phyloP scores from a whole-genome alignment of 2,329 filamentous ascomycete species.

The Nigrograna mackinnonii region DNA sequence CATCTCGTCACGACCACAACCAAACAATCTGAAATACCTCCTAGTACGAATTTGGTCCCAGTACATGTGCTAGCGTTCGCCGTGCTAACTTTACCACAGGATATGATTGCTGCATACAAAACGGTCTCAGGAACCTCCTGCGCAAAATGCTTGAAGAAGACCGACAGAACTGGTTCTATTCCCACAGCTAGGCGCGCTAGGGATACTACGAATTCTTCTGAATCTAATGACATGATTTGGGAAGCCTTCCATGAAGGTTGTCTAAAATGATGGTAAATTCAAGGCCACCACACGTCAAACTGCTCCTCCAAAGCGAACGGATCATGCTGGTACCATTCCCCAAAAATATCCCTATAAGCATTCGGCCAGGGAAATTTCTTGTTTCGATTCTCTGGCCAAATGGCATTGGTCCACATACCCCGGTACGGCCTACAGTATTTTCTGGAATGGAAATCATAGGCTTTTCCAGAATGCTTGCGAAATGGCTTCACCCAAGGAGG shows the following conservation, averaged over 20 bases:
- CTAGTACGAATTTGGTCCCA: constrained; percentile 25
- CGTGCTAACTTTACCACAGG: constrained; percentile 18
- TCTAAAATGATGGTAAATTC: constrained; percentile 12
- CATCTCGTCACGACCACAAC: constrained; percentile 31
- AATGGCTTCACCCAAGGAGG: constrained; percentile 9
- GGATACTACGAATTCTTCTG: constrained; percentile 18
- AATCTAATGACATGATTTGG: constrained; percentile 26
- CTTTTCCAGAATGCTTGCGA: constrained; percentile 6
- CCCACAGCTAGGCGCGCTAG: constrained; percentile 37
- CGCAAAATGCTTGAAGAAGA: constrained; percentile 33
- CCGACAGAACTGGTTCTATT: constrained; percentile 26
- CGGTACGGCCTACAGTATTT: constrained; percentile 30
- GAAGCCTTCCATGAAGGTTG: constrained; percentile 42
- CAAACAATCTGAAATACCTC: constrained; percentile 34
- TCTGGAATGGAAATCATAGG: constrained; percentile 41
- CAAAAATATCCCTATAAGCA: constrained; percentile 26
- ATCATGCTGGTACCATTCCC: constrained; percentile 29
- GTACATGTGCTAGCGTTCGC: background rate
- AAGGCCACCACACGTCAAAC: background rate
- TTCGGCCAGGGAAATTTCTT: constrained; percentile 23
- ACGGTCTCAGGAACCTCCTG: constrained; percentile 30
- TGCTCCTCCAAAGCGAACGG: background rate
- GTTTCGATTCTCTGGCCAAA: constrained; percentile 30
- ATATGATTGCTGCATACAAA: constrained; percentile 45
- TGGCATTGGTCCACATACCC: constrained; percentile 34